Conservation (phyloP, 495 filamentous ascomycete genomes). For the Penicillium arizonense region DNA sequence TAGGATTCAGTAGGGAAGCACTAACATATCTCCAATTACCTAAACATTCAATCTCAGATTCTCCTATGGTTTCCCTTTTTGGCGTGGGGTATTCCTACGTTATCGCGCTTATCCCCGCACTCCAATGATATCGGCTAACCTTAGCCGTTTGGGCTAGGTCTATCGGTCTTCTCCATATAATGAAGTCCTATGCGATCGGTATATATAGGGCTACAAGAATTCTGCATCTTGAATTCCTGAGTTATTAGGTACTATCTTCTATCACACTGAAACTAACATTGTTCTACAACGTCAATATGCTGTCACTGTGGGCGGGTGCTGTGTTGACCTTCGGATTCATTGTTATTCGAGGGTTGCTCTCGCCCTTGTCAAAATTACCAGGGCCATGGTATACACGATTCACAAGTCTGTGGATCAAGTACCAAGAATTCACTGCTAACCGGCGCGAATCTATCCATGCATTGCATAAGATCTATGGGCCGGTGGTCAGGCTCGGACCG, state of each 20-base stretch:
- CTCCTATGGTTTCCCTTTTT: conserved; percentile 3
- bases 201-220: too few relatives aligned
- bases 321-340: conserved; percentile 12
- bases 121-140: conserved; percentile 4
- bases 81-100: background rate
- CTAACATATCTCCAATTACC: too few relatives aligned
- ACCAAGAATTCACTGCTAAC: conserved; percentile 53
- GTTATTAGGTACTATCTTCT: too few relatives aligned
- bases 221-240: too few relatives aligned
- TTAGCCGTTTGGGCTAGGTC: background rate
- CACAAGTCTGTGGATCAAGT: conserved; percentile 54
- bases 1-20: too few relatives aligned
- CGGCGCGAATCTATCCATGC: conserved; percentile 54
- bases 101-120: conserved; percentile 2
- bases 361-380: conserved; percentile 35
- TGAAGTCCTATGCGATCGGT: background rate
- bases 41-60: background rate
- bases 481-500: conserved; percentile 55
- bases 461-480: conserved; percentile 55
- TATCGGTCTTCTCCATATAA: background rate
- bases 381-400: conserved; percentile 53
- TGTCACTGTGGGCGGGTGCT: conserved; percentile 19
- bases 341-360: conserved; percentile 3
- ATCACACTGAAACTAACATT: too few relatives aligned
- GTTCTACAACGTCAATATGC: conserved; percentile 13